A percentile compares a stretch with the other conserved stretches of the same genome.
Evolutionary conservation across 192 early-diverging fungal species (phyloP).

Genomic region (Diversispora eburnea): DNA sequence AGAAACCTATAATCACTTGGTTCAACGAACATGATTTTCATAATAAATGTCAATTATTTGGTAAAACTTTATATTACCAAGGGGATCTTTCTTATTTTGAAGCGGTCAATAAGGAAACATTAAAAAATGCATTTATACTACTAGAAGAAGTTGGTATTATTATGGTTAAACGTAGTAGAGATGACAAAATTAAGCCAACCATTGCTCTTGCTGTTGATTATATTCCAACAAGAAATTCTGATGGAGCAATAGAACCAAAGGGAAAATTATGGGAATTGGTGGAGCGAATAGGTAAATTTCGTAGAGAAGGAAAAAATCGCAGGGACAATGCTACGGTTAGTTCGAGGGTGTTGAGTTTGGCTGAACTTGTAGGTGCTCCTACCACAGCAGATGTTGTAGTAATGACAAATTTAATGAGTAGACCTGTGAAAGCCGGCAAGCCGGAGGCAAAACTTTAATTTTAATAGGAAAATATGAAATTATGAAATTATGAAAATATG

Average conservation of each 20-base stretch:
- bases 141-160: conserved; percentile 68
- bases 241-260: conserved; percentile 48
- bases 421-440: conserved; percentile 16
- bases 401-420: conserved; percentile 24
- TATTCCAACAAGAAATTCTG: conserved; percentile 41
- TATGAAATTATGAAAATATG: no score
- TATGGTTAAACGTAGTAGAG: conserved; percentile 46
- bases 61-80: conserved; percentile 83
- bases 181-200: conserved; percentile 42
- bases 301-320: conserved; percentile 83
- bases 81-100: conserved; percentile 74
- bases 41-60: conserved; percentile 68
- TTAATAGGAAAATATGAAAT: no score
- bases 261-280: conserved; percentile 76
- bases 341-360: conserved; percentile 51
- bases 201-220: conserved; percentile 47
- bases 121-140: conserved; percentile 73
- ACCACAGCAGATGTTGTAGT: conserved; percentile 29
- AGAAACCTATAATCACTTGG: conserved; percentile 46
- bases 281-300: conserved; percentile 71
- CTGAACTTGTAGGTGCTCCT: conserved; percentile 50
- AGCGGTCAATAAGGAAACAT: conserved; percentile 79
- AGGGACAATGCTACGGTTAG: conserved; percentile 77
- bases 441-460: conserved; percentile 24
- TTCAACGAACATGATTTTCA: conserved; percentile 69